Evolutionary conservation across 495 filamentous ascomycete genomes (phyloP).

Genomic region (Aspergillus steynii): DNA sequence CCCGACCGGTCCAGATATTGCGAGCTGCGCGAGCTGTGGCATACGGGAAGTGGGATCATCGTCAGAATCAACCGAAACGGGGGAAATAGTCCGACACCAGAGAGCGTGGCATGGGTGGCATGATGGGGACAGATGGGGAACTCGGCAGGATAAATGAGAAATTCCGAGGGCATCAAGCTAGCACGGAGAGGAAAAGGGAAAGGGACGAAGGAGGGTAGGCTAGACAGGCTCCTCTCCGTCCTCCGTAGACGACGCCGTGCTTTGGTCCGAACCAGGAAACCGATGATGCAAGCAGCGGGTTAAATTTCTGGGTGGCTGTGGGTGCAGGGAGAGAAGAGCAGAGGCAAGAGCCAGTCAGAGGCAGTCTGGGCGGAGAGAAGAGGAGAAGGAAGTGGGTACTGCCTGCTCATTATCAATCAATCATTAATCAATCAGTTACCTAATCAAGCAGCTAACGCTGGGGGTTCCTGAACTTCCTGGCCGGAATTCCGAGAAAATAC

Average conservation of each 20-base stretch:
- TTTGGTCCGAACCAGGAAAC: neutral
- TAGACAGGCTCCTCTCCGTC: no score
- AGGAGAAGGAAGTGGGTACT: slow-evolving; percentile 3
- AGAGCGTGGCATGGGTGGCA: slow-evolving; percentile 3
- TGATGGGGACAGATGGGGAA: slow-evolving; percentile 1
- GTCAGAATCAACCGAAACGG: slow-evolving; percentile 4
- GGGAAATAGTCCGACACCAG: slow-evolving; percentile 1
- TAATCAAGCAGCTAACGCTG: slow-evolving; percentile 9
- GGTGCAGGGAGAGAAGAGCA: neutral
- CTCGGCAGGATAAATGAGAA: slow-evolving; percentile 1
- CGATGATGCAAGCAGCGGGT: neutral
- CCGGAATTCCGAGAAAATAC: slow-evolving; percentile 4
- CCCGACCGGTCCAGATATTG: slow-evolving; percentile 1
- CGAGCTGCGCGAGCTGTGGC: neutral
- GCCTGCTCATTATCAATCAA: slow-evolving; percentile 18
- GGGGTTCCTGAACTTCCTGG: neutral
- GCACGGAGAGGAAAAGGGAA: neutral
- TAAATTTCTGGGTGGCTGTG: neutral
- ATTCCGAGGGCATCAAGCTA: neutral
- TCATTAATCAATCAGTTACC: slow-evolving; percentile 14
- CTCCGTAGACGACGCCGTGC: neutral
- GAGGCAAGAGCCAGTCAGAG: no score
- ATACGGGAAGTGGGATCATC: slow-evolving; percentile 8
- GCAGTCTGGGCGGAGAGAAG: neutral
- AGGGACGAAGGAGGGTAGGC: neutral